Conservation (phyloP, 768 basidiomycete species). For the Hebeloma cylindrosporum region DNA sequence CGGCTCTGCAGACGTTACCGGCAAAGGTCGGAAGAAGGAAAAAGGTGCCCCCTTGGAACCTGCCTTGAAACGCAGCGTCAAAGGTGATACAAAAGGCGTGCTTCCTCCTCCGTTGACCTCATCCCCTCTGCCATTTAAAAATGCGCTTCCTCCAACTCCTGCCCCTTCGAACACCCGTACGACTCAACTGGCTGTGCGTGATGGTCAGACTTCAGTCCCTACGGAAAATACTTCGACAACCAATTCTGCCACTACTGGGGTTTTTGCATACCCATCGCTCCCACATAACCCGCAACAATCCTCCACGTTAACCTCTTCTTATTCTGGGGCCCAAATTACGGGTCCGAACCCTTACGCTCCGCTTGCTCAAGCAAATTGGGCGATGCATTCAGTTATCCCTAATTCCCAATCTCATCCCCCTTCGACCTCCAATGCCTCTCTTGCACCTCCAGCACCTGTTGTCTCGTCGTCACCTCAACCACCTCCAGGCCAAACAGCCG, state of each 20-base stretch:
- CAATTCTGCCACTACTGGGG: constrained; percentile 36
- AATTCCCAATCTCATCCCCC: constrained; percentile 18
- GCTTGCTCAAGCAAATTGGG: constrained; percentile 36
- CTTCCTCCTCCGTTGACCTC: constrained; percentile 72
- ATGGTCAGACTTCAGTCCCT: not conserved
- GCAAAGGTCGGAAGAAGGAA: constrained; percentile 59
- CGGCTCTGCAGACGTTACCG: constrained; percentile 30
- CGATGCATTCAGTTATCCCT: constrained; percentile 27
- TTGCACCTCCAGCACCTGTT: constrained; percentile 25
- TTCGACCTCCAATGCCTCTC: constrained; percentile 26
- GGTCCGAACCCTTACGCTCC: constrained; percentile 41
- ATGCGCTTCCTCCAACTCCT: constrained; percentile 23
- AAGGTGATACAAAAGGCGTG: constrained; percentile 56
- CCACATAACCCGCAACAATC: constrained; percentile 25
- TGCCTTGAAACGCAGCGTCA: constrained; percentile 67
- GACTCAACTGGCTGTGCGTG: constrained; percentile 9
- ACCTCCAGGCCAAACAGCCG: constrained; percentile 24
- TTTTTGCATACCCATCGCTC: constrained; percentile 42
- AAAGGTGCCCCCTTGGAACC: constrained; percentile 58
- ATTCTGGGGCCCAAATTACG: constrained; percentile 25
- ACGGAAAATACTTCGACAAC: constrained; percentile 8
- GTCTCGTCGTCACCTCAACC: constrained; percentile 30
- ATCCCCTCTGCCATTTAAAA: constrained; percentile 56
- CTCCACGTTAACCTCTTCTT: constrained; percentile 26
- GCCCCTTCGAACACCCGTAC: constrained; percentile 18